These are phyloP conservation scores for Candida broadrunensis DNA, from an alignment of 805 yeast species.

Conservation along the genomic window DNA sequence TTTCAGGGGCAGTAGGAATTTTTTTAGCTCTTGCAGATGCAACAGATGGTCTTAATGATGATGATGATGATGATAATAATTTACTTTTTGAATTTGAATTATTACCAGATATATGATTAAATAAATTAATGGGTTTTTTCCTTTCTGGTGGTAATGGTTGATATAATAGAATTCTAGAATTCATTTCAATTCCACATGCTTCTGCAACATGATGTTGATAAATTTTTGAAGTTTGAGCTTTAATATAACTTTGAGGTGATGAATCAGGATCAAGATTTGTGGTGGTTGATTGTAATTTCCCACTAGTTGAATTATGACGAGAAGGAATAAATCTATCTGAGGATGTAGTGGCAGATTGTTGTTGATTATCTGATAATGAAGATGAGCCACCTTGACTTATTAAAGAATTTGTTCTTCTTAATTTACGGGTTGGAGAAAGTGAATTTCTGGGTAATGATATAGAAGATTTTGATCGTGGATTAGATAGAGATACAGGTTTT, in stretches of 20 bases:
- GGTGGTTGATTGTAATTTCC: constrained; percentile 34
- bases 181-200: constrained; percentile 87
- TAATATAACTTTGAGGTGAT: constrained; percentile 53
- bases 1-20: constrained; percentile 83
- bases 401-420: constrained; percentile 33
- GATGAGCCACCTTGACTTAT: constrained; percentile 23
- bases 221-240: constrained; percentile 50
- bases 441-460: constrained; percentile 14
- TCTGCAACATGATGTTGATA: constrained; percentile 85
- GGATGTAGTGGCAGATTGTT: constrained; percentile 17
- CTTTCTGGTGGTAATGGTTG: constrained; percentile 81
- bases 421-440: constrained; percentile 22
- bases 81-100: constrained; percentile 14
- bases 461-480: constrained; percentile 24
- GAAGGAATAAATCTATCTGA: constrained; percentile 45
- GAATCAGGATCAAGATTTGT: constrained; percentile 41
- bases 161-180: constrained; percentile 79
- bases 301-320: constrained; percentile 36
- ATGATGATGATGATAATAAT: constrained; percentile 23
- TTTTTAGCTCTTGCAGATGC: constrained; percentile 71
- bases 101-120: constrained; percentile 18
- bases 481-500: constrained; percentile 15
- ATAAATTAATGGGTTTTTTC: constrained; percentile 32
- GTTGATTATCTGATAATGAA: constrained; percentile 21
- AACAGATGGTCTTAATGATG: constrained; percentile 42